Evolutionary conservation across 225 moss, liverwort and hornwort species (phyloP).

Genomic region (Rhytidiadelphus loreus): DNA sequence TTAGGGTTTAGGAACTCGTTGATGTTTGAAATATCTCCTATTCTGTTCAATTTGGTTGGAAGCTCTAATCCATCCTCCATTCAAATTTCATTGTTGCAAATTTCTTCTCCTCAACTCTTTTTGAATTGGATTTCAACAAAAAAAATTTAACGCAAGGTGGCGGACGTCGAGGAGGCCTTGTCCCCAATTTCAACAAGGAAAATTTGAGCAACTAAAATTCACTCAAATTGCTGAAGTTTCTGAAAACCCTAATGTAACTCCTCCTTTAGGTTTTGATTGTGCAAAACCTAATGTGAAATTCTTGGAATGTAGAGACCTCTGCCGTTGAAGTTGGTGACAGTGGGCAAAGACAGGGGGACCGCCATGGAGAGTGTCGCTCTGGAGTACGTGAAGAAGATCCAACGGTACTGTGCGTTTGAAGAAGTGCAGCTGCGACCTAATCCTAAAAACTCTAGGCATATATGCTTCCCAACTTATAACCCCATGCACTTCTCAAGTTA

Average conservation of each 20-base stretch:
- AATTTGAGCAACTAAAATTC: not conserved
- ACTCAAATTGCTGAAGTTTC: not conserved
- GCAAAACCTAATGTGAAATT: not conserved
- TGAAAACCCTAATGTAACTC: not conserved
- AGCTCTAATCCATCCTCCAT: not conserved
- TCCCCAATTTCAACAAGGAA: not conserved
- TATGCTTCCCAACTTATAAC: not conserved
- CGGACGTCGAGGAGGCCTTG: not conserved
- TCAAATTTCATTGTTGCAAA: too few relatives aligned
- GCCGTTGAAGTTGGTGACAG: conserved; percentile 75
- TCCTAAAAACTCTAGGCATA: conserved; percentile 79
- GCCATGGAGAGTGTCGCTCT: conserved; percentile 60
- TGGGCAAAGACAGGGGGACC: conserved; percentile 59
- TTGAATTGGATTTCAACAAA: not conserved
- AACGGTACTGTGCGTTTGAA: conserved; percentile 75
- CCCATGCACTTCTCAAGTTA: not conserved
- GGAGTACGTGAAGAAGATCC: conserved; percentile 65
- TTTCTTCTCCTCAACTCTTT: not conserved
- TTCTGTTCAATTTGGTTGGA: not conserved
- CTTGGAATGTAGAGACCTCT: conserved; percentile 46
- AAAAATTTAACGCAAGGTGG: not conserved
- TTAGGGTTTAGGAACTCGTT: not conserved
- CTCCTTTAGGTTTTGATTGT: not conserved
- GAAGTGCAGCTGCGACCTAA: conserved; percentile 80
- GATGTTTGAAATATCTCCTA: too few relatives aligned